Conservation (phyloP, 2,329 filamentous ascomycete species). For the Drechslerella stenobrocha region DNA sequence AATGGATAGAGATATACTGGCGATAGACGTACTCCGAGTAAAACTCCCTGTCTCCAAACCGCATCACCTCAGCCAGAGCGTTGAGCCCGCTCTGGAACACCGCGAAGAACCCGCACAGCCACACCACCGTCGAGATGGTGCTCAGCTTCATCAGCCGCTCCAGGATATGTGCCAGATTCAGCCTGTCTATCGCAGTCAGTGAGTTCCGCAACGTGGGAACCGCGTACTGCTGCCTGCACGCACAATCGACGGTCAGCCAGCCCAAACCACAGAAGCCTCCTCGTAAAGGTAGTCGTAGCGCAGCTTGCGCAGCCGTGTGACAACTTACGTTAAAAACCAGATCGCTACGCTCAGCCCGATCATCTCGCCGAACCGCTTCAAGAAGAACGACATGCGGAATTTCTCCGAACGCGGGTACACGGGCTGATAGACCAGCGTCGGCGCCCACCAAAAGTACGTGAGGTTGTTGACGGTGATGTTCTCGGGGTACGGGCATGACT, state of each 20-base stretch:
- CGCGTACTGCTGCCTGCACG: slow-evolving; percentile 72
- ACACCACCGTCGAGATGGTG: slow-evolving; percentile 92
- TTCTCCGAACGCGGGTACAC: slow-evolving; percentile 83
- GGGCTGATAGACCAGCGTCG: slow-evolving; percentile 93
- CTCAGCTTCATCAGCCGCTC: slow-evolving; percentile 93
- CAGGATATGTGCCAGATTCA: slow-evolving; percentile 78
- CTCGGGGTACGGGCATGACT: slow-evolving; percentile 78
- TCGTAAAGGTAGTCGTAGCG: neutral
- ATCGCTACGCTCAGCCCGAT: slow-evolving; percentile 81
- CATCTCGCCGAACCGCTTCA: slow-evolving; percentile 78
- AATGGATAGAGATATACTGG: neutral
- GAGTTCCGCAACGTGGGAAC: slow-evolving; percentile 87
- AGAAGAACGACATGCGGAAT: slow-evolving; percentile 85
- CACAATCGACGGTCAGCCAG: neutral
- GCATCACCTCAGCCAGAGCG: slow-evolving; percentile 82
- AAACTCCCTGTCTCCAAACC: slow-evolving; percentile 90
- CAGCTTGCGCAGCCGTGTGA: neutral
- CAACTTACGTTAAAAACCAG: slow-evolving; percentile 76
- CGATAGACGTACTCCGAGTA: slow-evolving; percentile 69
- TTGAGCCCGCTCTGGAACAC: slow-evolving; percentile 93
- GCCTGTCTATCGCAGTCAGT: slow-evolving; percentile 77
- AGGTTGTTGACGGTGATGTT: slow-evolving; percentile 90
- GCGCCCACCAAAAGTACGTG: slow-evolving; percentile 96
- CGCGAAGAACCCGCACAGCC: slow-evolving; percentile 83
- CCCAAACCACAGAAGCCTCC: neutral